Evolutionary conservation across 306 rosid genomes (phyloP), one percentile per base, ranked within the genome.

Genomic region (Vicia villosa): DNA sequence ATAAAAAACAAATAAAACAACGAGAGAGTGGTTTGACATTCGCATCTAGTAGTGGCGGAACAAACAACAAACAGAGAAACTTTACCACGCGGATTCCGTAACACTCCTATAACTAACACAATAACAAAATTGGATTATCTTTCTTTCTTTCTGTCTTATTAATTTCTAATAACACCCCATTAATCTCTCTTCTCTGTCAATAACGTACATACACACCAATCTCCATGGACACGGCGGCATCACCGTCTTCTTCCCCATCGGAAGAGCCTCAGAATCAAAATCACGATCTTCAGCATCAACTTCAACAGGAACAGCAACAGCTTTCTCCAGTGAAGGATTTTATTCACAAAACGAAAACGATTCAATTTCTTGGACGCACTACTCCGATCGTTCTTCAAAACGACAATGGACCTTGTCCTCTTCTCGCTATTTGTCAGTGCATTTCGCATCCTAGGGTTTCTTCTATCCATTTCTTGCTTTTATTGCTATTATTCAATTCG

Each of bases 371-470:
- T 0, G 97, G 97, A 10, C 97, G 99, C 64, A 81, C 95, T 22
- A 81, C 87, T 32, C 99, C 99, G 15, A 84, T 95, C 84, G 82
- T 95, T 32, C 93, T 95, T 51, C 99, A 95, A 68, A 95, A 95
- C 81, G 99, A 95, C 81, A 95, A 95, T 85, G 99, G 99, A 70
- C 99, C 99, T 22, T 95, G 99, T 43, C 99, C 99, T 43, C 99
- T 95, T 54, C 99, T 95, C 81, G 97, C 99, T 59, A 95, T 95
- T 66, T 95, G 99, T 95, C 77, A 78, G 77, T 74, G 68, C 77
- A 43, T 71, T 59, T 78, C 14, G 11, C 56, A 15, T 36, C 64
- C 68, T 75, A 75, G 83, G 81, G 64, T 79, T 83, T 83, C 80
- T 12, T 10, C 19, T 8, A 10, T 43, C 15, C 13, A 6, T 15